A percentile compares a stretch with the other conserved stretches of the same genome.
phyloP scores from a whole-genome alignment of 345 rosid species.

The Eucalyptus tenuipes region DNA sequence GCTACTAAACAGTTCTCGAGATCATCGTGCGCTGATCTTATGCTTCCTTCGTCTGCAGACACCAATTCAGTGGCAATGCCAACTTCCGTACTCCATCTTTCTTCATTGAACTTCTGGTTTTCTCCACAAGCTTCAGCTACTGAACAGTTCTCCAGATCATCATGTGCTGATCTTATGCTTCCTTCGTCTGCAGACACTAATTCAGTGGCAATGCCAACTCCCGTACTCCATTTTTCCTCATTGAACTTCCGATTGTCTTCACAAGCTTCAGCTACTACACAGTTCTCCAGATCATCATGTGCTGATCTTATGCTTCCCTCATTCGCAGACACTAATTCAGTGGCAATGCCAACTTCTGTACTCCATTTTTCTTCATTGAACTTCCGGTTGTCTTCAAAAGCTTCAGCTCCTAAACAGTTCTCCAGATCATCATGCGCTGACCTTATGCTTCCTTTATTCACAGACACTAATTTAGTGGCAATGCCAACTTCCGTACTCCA shows the following conservation, averaged over 20 bases:
- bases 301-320: background rate
- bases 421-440: background rate
- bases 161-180: too few relatives aligned
- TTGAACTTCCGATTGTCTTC: too few relatives aligned
- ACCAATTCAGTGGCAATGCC: background rate
- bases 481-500: background rate
- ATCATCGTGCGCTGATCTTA: too few relatives aligned
- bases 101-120: too few relatives aligned
- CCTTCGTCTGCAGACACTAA: too few relatives aligned
- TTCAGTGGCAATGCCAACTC: too few relatives aligned
- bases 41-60: too few relatives aligned
- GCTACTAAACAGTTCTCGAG: background rate
- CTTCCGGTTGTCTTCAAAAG: background rate
- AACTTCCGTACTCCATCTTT: too few relatives aligned
- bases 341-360: background rate
- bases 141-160: background rate
- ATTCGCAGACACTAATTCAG: background rate
- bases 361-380: background rate
- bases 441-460: background rate
- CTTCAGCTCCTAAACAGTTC: background rate
- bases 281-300: too few relatives aligned
- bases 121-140: background rate
- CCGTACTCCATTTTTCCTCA: too few relatives aligned
- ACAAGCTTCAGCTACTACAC: too few relatives aligned
- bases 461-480: background rate